These are phyloP conservation scores for Dichotomopilus funicola DNA, from an alignment of 2,329 filamentous ascomycete genomes.

Conservation along the genomic window DNA sequence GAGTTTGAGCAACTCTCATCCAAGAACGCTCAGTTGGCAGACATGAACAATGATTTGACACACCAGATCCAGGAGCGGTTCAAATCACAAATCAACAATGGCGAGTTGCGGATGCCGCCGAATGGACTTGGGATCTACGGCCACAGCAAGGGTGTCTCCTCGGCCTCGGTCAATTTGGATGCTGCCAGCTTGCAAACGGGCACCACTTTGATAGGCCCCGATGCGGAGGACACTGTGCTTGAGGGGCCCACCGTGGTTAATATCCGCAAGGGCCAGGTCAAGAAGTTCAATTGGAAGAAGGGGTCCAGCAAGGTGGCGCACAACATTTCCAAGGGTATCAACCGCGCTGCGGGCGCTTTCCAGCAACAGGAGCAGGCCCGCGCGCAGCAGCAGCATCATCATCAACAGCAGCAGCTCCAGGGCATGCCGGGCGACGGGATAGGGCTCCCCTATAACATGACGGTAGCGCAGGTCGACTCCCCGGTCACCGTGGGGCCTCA, in stretches of 20 bases:
- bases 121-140: slow-evolving; percentile 54
- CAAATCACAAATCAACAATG: slow-evolving; percentile 61
- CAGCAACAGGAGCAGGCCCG: slow-evolving; percentile 41
- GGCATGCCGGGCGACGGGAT: slow-evolving; percentile 56
- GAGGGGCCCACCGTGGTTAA: slow-evolving; percentile 89
- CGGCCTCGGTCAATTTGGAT: slow-evolving; percentile 47
- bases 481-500: slow-evolving; percentile 29
- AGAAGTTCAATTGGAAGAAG: slow-evolving; percentile 99
- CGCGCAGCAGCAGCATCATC: slow-evolving; percentile 27
- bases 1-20: slow-evolving; percentile 93
- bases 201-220: slow-evolving; percentile 52
- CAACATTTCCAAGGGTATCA: slow-evolving; percentile 88
- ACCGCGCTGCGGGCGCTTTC: slow-evolving; percentile 77
- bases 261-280: slow-evolving; percentile 86
- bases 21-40: slow-evolving; percentile 88
- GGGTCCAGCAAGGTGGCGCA: slow-evolving; percentile 90
- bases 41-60: slow-evolving; percentile 92
- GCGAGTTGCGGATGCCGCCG: slow-evolving; percentile 39
- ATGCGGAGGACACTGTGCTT: slow-evolving; percentile 61
- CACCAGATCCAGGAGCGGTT: slow-evolving; percentile 91
- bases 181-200: slow-evolving; percentile 48
- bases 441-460: slow-evolving; percentile 66
- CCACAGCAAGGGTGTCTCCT: slow-evolving; percentile 44
- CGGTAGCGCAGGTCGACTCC: slow-evolving; percentile 48
- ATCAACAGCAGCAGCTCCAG: slow-evolving; percentile 24